Base-by-base conservation (phyloP, 2,329 filamentous ascomycete genomes). In the Penicillium sp. region DNA sequence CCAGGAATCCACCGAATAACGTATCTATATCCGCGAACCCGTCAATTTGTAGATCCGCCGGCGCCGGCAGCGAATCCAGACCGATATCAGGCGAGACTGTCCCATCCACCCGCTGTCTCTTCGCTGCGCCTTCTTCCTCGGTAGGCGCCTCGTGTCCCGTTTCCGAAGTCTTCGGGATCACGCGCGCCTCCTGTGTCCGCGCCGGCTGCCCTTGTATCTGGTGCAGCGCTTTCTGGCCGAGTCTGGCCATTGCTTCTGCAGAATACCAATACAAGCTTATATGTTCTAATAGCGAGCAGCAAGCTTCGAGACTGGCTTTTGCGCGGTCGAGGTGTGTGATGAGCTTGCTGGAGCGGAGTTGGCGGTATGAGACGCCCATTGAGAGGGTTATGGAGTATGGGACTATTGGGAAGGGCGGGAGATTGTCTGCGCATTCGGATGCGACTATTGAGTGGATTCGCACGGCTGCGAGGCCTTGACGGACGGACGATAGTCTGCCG, bases 321-420 rank as follows among this genome's bases (percentile, higher is more conserved):
- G 71, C 69, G 39, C 69, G 68, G 38, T 73, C 65, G 36, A 67
- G 63, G 49, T 75, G 69, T 10, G 69, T 73, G 48, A 71, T 77
- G 9, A 82, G 68, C 47, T 75, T 79, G 53, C 79, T 79, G 47
- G 79, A 78, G 22, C 83, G 81, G 43, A 83, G 77, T 52, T 83
- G 79, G 14, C 82, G 79, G 61, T 85, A 85, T 2, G 81, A 79
- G 1, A 84, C 81, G 2, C 80, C 80, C 56, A 84, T 75, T 3
- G 81, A 81, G 5, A 85, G 71, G 1, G 81, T 78, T 16, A 84
- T 74, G 4, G 81, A 79, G 59, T 84, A 85, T 3, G 82, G 81
- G 13, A 84, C 74, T 5, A 84, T 73, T 1, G 83, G 82, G 4
- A 84, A 68, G 1, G 81, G 80, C 22, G 81, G 76, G 1, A 85